Percentiles rank a stretch among this genome's conserved stretches.
Conservation (phyloP, 2,329 filamentous ascomycete genomes). For the Fusarium sp. region DNA sequence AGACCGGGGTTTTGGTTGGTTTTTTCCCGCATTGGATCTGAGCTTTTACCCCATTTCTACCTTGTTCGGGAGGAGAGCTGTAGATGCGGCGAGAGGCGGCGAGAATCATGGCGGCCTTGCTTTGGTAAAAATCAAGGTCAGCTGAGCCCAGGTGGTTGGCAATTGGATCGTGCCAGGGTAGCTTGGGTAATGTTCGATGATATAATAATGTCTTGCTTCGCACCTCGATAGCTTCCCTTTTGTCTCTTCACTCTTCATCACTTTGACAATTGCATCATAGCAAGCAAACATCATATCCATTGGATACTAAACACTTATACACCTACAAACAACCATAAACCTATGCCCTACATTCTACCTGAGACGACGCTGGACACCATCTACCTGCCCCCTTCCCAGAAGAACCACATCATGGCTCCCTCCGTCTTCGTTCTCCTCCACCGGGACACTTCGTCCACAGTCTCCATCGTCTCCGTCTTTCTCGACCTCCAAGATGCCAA, state of each 20-base stretch:
- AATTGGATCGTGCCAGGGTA: conserved; percentile 33
- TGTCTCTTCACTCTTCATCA: conserved; percentile 13
- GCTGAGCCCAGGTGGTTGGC: conserved; percentile 24
- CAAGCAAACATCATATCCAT: not conserved
- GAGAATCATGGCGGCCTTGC: not conserved
- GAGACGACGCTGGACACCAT: conserved; percentile 4
- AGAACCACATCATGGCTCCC: conserved; percentile 37
- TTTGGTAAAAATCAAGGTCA: conserved; percentile 11
- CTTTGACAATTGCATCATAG: not conserved
- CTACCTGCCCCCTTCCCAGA: conserved; percentile 19
- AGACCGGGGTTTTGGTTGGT: not conserved
- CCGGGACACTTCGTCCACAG: conserved; percentile 42
- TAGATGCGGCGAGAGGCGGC: conserved; percentile 12
- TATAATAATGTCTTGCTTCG: conserved; percentile 39
- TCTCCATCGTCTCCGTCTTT: conserved; percentile 49
- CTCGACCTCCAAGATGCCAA: conserved; percentile 52
- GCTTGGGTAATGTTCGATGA: conserved; percentile 20
- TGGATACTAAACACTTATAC: not conserved
- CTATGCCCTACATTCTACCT: conserved; percentile 18
- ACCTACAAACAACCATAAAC: conserved; percentile 1
- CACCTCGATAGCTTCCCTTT: not conserved
- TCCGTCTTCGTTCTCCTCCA: conserved; percentile 51
- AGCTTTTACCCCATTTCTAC: not conserved
- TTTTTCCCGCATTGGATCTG: conserved; percentile 3
- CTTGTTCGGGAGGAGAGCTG: conserved; percentile 12